These are phyloP conservation scores for Trifolium dubium DNA, from an alignment of 306 rosid genomes.

Conservation along the genomic window DNA sequence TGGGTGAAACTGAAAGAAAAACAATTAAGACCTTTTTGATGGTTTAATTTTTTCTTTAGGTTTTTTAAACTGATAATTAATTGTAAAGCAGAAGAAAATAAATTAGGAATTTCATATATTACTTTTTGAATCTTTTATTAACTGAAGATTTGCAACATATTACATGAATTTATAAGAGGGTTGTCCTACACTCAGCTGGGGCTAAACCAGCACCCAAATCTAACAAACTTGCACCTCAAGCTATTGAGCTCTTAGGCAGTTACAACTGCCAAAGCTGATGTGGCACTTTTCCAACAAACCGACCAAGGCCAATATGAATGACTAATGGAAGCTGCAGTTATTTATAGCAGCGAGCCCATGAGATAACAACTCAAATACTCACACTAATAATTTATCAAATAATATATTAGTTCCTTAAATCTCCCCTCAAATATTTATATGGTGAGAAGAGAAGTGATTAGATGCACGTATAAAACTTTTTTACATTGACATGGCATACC, in stretches of 20 bases:
- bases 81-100: not conserved
- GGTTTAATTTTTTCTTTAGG: slow-evolving; percentile 3
- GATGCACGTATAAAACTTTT: not conserved
- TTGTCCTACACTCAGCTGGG: not conserved
- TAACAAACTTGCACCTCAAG: not conserved
- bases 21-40: not conserved
- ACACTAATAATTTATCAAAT: not conserved
- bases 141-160: not conserved
- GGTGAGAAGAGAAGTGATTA: slow-evolving; percentile 1
- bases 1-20: not conserved
- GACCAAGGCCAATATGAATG: not conserved
- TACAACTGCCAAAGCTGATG: not conserved
- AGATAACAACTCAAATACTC: not conserved
- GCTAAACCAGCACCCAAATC: not conserved
- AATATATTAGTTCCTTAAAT: not conserved
- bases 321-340: not conserved
- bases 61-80: not conserved
- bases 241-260: not conserved
- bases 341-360: not conserved
- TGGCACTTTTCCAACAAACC: not conserved
- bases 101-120: slow-evolving; percentile 3
- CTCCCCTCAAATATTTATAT: not conserved
- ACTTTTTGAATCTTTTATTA: not conserved
- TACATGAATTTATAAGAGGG: not conserved
- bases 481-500: not conserved